Conservation (phyloP, 305 asterid genomes). For the Fraxinus latifolia region DNA sequence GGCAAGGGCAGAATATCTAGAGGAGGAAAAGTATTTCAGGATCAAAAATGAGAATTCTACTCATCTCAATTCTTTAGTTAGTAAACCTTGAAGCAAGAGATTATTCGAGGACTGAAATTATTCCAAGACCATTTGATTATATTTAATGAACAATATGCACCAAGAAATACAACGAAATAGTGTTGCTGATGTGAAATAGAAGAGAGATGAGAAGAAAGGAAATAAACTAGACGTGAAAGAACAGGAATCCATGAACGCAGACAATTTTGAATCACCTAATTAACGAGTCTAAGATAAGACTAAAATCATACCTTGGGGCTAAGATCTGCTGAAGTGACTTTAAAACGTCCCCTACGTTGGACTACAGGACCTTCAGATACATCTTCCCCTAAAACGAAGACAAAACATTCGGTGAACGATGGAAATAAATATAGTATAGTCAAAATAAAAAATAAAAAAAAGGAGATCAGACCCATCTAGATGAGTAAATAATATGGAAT, state of each 20-base stretch:
- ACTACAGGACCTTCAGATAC: constrained; percentile 74
- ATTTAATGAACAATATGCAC: neutral
- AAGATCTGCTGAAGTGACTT: constrained; percentile 83
- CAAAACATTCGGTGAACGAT: neutral
- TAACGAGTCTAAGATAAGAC: neutral
- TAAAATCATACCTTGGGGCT: constrained; percentile 56
- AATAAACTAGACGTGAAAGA: neutral
- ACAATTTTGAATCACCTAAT: neutral
- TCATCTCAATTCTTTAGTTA: neutral
- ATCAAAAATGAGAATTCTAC: neutral
- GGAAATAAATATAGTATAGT: constrained; percentile 1
- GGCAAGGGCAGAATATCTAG: neutral
- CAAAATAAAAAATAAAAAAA: neutral
- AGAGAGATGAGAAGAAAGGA: neutral
- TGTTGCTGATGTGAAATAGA: neutral
- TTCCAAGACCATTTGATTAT: neutral
- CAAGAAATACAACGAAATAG: neutral
- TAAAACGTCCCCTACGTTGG: constrained; percentile 89
- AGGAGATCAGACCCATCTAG: neutral
- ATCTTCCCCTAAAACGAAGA: constrained; percentile 58
- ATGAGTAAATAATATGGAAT: neutral
- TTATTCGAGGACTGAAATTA: neutral
- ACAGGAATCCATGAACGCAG: neutral
- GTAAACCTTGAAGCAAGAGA: neutral
- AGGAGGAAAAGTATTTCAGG: neutral